Evolutionary conservation across 2,329 filamentous ascomycete genomes (phyloP), one percentile per base, ranked within the genome.

Genomic region (Chaetothyriales sp.): DNA sequence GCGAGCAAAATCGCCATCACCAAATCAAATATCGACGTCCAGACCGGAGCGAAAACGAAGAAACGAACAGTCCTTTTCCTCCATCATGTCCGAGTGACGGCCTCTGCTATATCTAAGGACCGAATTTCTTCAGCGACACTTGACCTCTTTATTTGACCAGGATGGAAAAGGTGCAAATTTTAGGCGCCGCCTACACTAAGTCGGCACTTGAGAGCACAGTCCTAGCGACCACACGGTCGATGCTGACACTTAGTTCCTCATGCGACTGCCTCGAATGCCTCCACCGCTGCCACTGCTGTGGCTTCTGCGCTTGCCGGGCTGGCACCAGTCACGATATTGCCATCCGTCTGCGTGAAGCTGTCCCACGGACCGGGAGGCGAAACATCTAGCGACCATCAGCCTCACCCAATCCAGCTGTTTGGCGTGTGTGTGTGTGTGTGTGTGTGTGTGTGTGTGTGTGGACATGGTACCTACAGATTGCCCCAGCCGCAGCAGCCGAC

Each of bases 261-360:
- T 40, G 33, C 10, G 4, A 29, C 7, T 48, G 37, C 37, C 20
- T 60, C 49, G 43, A 66, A 66, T 2, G 61, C 64, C 46, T 63
- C 55, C 1, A 65, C 60, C 18, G 58, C 61, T 43, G 60, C 63
- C 40, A 62, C 57, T 18, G 66, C 64, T 9, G 65, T 69, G 18
- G 55, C 61, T n/a, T 58, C 56, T 6, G 66, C 65, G 56, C 63
- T 65, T 37, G 61, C 60, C 3, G 66, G 66, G 54, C 68, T 69
- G 33, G 61, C 60, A 2, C 67, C 66, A 13, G 64, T 69, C 10
- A 69, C 63, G 19, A 69, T 58, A n/a, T 60, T 51, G 1, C 66
- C 67, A 55, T 68, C 67, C 0, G 60, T 61, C 37, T 64, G 51
- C 13, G 61, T 56, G 52, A 65, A 68, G 8, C 18, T 29, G 51